phyloP scores from a whole-genome alignment of 2,329 filamentous ascomycete genomes.

The Fusarium secorum region DNA sequence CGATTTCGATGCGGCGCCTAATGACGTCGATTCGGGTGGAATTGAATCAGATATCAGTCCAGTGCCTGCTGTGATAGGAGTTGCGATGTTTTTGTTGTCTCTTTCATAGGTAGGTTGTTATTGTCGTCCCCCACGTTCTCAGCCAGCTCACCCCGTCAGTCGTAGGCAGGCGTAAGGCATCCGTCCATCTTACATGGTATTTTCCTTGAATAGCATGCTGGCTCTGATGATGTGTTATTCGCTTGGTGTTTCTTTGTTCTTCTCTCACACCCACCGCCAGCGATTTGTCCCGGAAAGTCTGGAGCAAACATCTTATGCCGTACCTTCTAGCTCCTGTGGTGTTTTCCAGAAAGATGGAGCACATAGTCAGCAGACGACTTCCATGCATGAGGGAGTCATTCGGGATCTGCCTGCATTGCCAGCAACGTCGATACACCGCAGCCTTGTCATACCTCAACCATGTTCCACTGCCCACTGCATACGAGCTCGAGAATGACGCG shows the following conservation, averaged over 20 bases:
- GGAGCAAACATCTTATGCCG: conserved; percentile 15
- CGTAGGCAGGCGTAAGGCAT: conserved; percentile 5
- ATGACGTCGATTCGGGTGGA: conserved; percentile 41
- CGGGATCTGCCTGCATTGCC: conserved; percentile 39
- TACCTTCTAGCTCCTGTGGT: conserved; percentile 6
- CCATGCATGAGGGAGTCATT: conserved; percentile 41
- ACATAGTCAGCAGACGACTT: conserved; percentile 38
- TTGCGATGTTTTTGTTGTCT: conserved; percentile 24
- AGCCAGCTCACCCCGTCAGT: conserved; percentile 15
- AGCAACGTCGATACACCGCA: conserved; percentile 35
- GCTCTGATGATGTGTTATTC: conserved; percentile 22
- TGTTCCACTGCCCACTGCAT: conserved; percentile 35
- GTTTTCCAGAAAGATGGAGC: conserved; percentile 25
- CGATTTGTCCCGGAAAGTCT: conserved; percentile 4
- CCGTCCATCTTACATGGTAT: conserved; percentile 3
- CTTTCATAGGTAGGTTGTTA: conserved; percentile 18
- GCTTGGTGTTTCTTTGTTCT: conserved; percentile 11
- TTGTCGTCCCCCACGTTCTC: conserved; percentile 16
- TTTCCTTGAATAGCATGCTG: conserved; percentile 15
- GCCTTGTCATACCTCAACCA: conserved; percentile 38
- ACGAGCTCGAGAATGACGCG: conserved; percentile 25
- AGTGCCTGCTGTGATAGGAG: conserved; percentile 32
- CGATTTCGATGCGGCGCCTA: conserved; percentile 2
- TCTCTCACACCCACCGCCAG: conserved; percentile 11
- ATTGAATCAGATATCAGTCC: conserved; percentile 26